Base-by-base conservation (phyloP, 768 basidiomycete species). In the Leucocoprinus birnbaumii region DNA sequence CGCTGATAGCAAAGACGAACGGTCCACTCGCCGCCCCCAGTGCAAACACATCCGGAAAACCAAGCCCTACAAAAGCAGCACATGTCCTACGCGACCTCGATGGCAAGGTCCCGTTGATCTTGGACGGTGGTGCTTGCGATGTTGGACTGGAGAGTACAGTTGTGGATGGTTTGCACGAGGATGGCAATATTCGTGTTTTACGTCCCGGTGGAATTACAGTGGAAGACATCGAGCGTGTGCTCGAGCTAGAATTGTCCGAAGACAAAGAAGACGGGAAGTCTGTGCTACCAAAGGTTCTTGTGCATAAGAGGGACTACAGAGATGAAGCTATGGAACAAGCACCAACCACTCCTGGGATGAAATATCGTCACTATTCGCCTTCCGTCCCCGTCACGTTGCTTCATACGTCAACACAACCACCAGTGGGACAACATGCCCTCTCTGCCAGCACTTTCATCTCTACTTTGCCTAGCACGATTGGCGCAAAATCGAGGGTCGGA, bases 291-390 rank as follows among this genome's bases (percentile, higher is more conserved):
- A 73, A 70, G 14, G 87, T 93, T 25, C 75, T 94, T 51, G 91
- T 94, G 11, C 88, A 93, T 65, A 77, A 80, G 50, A 82, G 91
- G 11, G 91, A 96, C 67, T 95, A 86, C 64, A 61, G 71, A 27
- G 89, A 90, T 63, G 75, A 81, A 37, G 69, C 68, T n/a, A 74
- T 89, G 55, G 91, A 93, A 66, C 74, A 76, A 37, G 81, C 85
- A 0, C 97, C 97, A 8, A 94, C 93, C 7, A 98, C 97, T 0
- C 97, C 97, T 2, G 97, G 97, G 27, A 97, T 98, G 95, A 99
- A 99, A 72, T 99, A 99, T 68, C 83, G 88, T 48, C 97, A 99
- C 71, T 99, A 99, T 68, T 89, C 95, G 21, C 97, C 97, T 2
- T 74, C 86, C 1, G 86, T 94, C 3, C 93, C 94, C 2, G 91